Evolutionary conservation across 495 filamentous ascomycete genomes (phyloP), one percentile per base, ranked within the genome.

Genomic region (Pyrenula aspistea): DNA sequence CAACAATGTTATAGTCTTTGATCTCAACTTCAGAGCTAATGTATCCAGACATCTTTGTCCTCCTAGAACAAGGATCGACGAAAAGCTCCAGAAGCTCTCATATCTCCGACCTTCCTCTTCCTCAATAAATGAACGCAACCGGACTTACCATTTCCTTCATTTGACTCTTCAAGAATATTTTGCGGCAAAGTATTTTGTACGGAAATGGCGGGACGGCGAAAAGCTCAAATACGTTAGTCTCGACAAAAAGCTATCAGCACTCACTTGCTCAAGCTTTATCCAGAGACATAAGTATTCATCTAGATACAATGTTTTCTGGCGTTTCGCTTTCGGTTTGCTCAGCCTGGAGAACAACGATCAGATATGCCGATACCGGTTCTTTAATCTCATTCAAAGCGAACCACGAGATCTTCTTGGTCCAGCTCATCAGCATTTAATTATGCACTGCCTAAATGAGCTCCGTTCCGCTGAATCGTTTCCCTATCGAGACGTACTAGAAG

Each of bases 101-200:
- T 72, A 72, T 61, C 62, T 71, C 23, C 62, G 64, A 12, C 61
- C 65, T 1, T 68, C 67, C 19, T 59, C 67, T 31, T 31, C 23
- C 21, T 65, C 61, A 15, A 31, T 57, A 48, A 48, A n/a, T 0
- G 31, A 52, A 11, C 22, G 31, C 22, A 19, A 57, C 25, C 51
- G 54, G 60, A 65, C 42, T 54, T 73, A 74, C 52, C 65, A 77
- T 59, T 77, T 77, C 56, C 49, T 76, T 19, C 70, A 73, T 54
- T 58, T 73, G 50, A 74, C 71, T 3, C 70, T 68, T 55, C 71
- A 72, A 59, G 71, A 73, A 56, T 71, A 68, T 49, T 73, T 72
- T 64, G 71, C 69, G 0, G 71, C 71, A 15, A 62, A 59, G 48
- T 72, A 76, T 64, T 73, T 76, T 63, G 67, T 71, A 23, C 66